These are phyloP conservation scores for Amauroascus niger DNA, from an alignment of 2,329 filamentous ascomycete genomes.

Conservation along the genomic window DNA sequence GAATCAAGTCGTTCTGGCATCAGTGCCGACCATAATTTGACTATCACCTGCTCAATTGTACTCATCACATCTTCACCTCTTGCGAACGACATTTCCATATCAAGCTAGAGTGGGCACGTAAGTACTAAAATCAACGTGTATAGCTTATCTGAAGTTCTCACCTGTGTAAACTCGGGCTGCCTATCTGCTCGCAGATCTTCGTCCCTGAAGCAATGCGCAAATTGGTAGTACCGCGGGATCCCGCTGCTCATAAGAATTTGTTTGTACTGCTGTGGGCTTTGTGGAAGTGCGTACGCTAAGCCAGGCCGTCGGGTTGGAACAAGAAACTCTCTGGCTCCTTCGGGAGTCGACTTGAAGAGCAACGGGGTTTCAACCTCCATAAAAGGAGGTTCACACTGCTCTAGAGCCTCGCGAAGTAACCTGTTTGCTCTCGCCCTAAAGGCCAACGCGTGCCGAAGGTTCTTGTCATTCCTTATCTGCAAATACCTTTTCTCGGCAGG, in stretches of 20 bases:
- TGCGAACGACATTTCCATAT: slow-evolving; percentile 88
- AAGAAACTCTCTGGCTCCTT: slow-evolving; percentile 88
- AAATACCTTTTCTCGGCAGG: slow-evolving; percentile 67
- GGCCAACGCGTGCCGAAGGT: slow-evolving; percentile 57
- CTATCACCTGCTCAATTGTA: slow-evolving; percentile 44
- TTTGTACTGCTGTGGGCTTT: slow-evolving; percentile 98
- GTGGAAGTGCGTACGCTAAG: slow-evolving; percentile 78
- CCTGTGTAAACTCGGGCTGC: slow-evolving; percentile 94
- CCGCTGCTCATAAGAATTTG: slow-evolving; percentile 94
- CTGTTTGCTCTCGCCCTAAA: slow-evolving; percentile 57
- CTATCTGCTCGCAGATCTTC: slow-evolving; percentile 86
- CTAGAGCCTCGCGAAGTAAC: slow-evolving; percentile 47
- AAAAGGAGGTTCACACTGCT: slow-evolving; percentile 47
- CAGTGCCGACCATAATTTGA: slow-evolving; percentile 45
- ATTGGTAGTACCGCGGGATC: slow-evolving; percentile 74
- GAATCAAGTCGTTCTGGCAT: slow-evolving; percentile 37
- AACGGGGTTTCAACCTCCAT: slow-evolving; percentile 83
- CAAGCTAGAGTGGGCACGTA: slow-evolving; percentile 48
- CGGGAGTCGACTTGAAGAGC: slow-evolving; percentile 93
- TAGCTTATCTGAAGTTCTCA: slow-evolving; percentile 30
- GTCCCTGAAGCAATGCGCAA: slow-evolving; percentile 89
- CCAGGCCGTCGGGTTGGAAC: slow-evolving; percentile 73
- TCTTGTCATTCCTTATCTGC: slow-evolving; percentile 65
- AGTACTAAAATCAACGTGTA: slow-evolving; percentile 1
- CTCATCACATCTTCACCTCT: slow-evolving; percentile 60